These are phyloP conservation scores for Yarrowia sp. DNA, from an alignment of 805 yeast genomes.

Conservation along the genomic window DNA sequence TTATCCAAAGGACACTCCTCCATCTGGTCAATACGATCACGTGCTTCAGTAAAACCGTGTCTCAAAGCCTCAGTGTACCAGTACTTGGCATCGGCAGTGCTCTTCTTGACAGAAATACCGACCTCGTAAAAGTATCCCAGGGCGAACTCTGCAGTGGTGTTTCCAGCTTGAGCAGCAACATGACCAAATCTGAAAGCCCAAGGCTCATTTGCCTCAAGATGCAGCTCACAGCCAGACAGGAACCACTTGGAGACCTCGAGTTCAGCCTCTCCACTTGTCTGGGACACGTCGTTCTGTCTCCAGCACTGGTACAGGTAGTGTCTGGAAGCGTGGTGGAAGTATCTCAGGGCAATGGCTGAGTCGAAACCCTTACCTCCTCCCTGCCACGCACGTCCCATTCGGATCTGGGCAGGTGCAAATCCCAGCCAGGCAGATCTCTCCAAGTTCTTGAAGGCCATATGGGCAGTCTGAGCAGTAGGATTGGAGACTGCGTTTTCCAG, in stretches of 20 bases:
- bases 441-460: slow-evolving; percentile 44
- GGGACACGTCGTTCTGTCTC: slow-evolving; percentile 39
- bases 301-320: slow-evolving; percentile 48
- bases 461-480: background rate
- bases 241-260: slow-evolving; percentile 63
- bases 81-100: slow-evolving; percentile 55
- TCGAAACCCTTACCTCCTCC: slow-evolving; percentile 49
- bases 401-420: slow-evolving; percentile 50
- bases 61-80: slow-evolving; percentile 63
- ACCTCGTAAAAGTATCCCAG: slow-evolving; percentile 71
- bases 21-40: slow-evolving; percentile 45
- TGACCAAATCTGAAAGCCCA: slow-evolving; percentile 74
- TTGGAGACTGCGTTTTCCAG: background rate
- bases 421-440: slow-evolving; percentile 52
- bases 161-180: slow-evolving; percentile 66
- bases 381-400: slow-evolving; percentile 52
- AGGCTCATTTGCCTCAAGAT: slow-evolving; percentile 61
- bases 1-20: slow-evolving; percentile 30
- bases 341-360: slow-evolving; percentile 48
- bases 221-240: slow-evolving; percentile 67
- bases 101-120: slow-evolving; percentile 63
- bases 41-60: slow-evolving; percentile 55
- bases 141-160: slow-evolving; percentile 70
- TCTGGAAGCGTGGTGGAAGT: slow-evolving; percentile 50
- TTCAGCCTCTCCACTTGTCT: slow-evolving; percentile 49